These are phyloP conservation scores for Luvunga scandens DNA, from an alignment of 345 rosid genomes.

Conservation along the genomic window DNA sequence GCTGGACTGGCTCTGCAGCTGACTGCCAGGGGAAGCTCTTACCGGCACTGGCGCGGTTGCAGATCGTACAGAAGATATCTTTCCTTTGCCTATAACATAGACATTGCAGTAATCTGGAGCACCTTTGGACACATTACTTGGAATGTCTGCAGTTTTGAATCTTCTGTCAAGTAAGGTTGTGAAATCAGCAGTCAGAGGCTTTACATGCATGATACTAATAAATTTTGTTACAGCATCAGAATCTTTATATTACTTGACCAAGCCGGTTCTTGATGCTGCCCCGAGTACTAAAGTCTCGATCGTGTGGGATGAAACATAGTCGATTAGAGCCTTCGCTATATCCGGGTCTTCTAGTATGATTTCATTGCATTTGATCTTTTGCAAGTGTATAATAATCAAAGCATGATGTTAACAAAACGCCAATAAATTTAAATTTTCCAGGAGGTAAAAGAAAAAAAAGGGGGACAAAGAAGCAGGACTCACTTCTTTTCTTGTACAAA, in stretches of 20 bases:
- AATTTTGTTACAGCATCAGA: background rate
- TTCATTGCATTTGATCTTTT: conserved; percentile 63
- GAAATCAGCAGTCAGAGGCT: background rate
- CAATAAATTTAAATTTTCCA: too few species aligned
- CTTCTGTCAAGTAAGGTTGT: conserved; percentile 29
- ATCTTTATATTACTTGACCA: conserved; percentile 47
- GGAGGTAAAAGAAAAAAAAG: too few species aligned
- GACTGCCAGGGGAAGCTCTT: conserved; percentile 15
- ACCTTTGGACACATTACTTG: conserved; percentile 51
- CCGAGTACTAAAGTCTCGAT: conserved; percentile 56
- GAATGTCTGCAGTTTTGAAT: conserved; percentile 60
- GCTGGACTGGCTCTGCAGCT: conserved; percentile 9
- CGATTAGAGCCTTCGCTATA: conserved; percentile 50
- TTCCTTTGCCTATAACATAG: conserved; percentile 67
- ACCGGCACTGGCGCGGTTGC: conserved; percentile 45
- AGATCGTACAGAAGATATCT: conserved; percentile 51
- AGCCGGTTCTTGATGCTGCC: conserved; percentile 48
- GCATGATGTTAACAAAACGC: background rate
- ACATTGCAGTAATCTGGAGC: conserved; percentile 74
- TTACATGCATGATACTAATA: background rate
- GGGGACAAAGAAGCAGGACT: background rate
- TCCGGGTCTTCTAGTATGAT: conserved; percentile 56
- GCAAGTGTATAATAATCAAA: background rate
- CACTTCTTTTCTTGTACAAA: conserved; percentile 79
- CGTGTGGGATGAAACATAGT: conserved; percentile 32